Conservation (phyloP, 148 eudicot species). For the Suaeda aralocaspica region DNA sequence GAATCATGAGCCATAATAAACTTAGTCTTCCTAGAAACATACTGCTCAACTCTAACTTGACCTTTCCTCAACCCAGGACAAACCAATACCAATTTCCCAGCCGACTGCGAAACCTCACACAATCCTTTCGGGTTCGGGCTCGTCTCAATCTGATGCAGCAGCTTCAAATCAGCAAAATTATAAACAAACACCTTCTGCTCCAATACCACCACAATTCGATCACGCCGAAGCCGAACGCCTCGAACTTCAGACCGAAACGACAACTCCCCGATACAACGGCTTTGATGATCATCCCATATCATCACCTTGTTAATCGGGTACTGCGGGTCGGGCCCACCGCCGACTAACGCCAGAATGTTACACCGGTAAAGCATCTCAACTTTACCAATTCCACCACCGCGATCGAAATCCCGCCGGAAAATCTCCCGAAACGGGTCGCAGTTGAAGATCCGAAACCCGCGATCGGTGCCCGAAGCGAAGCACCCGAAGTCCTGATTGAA, state of each 20-base stretch:
- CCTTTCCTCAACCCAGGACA: conserved; percentile 88
- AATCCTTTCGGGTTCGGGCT: conserved; percentile 76
- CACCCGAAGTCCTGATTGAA: conserved; percentile 82
- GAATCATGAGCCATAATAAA: conserved; percentile 89
- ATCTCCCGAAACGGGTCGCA: conserved; percentile 90
- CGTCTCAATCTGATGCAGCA: conserved; percentile 83
- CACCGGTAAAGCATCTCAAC: conserved; percentile 90
- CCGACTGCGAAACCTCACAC: conserved; percentile 69
- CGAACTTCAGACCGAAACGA: conserved; percentile 83
- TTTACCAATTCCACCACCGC: conserved; percentile 67
- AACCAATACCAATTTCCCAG: conserved; percentile 56
- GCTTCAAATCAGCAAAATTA: conserved; percentile 70
- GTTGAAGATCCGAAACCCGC: conserved; percentile 72
- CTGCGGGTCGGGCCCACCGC: conserved; percentile 81
- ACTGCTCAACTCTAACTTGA: conserved; percentile 83
- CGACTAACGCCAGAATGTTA: conserved; percentile 80
- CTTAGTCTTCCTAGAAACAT: conserved; percentile 70
- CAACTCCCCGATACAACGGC: conserved; percentile 81
- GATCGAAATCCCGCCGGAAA: conserved; percentile 69
- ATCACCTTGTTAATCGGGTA: conserved; percentile 79
- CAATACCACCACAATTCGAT: conserved; percentile 64
- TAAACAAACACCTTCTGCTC: conserved; percentile 86
- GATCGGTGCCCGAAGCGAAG: conserved; percentile 69
- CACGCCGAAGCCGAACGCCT: conserved; percentile 67
- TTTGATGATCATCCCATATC: conserved; percentile 93